Percentiles rank a stretch among this genome's conserved stretches.
phyloP scores from a whole-genome alignment of 345 rosid genomes.

The Citrus inodora region DNA sequence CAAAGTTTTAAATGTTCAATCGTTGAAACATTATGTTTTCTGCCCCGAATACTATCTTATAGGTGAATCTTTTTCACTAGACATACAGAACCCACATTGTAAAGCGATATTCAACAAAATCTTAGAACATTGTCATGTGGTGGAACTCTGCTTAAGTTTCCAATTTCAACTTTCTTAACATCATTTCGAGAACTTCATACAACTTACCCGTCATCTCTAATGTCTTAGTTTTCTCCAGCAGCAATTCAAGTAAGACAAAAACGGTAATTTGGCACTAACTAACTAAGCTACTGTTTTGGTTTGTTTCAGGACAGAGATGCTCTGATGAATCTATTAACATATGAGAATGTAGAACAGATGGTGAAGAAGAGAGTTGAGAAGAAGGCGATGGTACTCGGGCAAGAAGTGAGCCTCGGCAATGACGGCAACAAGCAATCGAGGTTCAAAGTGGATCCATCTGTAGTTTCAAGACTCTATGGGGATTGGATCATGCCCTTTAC shows the following conservation, averaged over 20 bases:
- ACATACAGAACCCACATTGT: neutral
- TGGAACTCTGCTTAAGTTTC: neutral
- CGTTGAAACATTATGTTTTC: too few relatives aligned
- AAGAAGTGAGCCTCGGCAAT: conserved; percentile 39
- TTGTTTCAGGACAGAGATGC: conserved; percentile 56
- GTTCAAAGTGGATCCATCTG: conserved; percentile 61
- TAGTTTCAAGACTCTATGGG: conserved; percentile 61
- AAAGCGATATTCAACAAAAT: neutral
- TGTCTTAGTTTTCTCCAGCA: neutral
- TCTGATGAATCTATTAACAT: conserved; percentile 71
- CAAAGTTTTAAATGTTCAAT: too few relatives aligned
- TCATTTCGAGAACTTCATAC: neutral
- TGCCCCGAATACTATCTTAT: too few relatives aligned
- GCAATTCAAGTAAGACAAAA: neutral
- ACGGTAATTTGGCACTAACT: neutral
- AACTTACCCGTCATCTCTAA: neutral
- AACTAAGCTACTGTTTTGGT: neutral
- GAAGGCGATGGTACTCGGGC: conserved; percentile 72
- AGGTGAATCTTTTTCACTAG: neutral
- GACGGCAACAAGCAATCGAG: conserved; percentile 10
- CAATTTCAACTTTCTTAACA: neutral
- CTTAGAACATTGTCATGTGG: neutral
- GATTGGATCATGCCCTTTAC: conserved; percentile 92
- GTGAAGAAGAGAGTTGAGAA: conserved; percentile 82
- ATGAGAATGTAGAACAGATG: conserved; percentile 58